These are phyloP conservation scores for Lachancea waltii DNA, from an alignment of 805 yeast species.

Conservation along the genomic window DNA sequence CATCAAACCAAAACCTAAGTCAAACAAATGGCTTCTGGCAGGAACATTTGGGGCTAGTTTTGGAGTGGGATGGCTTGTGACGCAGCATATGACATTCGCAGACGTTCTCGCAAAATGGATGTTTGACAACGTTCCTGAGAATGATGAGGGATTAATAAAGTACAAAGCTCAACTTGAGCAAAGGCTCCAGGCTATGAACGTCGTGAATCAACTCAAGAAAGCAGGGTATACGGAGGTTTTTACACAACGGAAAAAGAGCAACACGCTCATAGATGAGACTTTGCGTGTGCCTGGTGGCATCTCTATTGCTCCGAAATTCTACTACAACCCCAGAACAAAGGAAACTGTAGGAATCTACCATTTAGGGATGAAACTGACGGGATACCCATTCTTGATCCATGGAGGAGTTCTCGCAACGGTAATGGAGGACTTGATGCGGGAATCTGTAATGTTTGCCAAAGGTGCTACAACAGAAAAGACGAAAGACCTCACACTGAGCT, in stretches of 20 bases:
- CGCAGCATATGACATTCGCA: slow-evolving; percentile 32
- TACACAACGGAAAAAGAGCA: slow-evolving; percentile 38
- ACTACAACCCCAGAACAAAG: slow-evolving; percentile 47
- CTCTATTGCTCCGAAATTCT: slow-evolving; percentile 64
- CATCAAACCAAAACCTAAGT: background rate
- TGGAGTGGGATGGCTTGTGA: slow-evolving; percentile 27
- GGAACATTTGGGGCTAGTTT: slow-evolving; percentile 29
- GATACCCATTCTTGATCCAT: slow-evolving; percentile 81
- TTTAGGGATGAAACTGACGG: slow-evolving; percentile 71
- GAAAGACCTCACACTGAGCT: slow-evolving; percentile 40
- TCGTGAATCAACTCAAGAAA: slow-evolving; percentile 42
- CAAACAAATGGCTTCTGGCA: slow-evolving; percentile 21
- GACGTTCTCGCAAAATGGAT: slow-evolving; percentile 32
- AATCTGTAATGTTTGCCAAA: slow-evolving; percentile 39
- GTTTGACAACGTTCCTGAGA: slow-evolving; percentile 28
- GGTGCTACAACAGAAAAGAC: slow-evolving; percentile 31
- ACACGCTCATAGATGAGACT: slow-evolving; percentile 42
- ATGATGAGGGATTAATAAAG: slow-evolving; percentile 24
- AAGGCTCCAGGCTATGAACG: slow-evolving; percentile 42
- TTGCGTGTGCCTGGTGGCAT: slow-evolving; percentile 73
- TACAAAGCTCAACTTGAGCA: slow-evolving; percentile 37
- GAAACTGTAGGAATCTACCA: slow-evolving; percentile 66
- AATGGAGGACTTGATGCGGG: slow-evolving; percentile 67
- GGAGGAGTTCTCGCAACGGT: slow-evolving; percentile 85
- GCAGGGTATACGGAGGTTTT: slow-evolving; percentile 34